A percentile compares a stretch with the other conserved stretches of the same genome.
Conservation (phyloP, 306 rosid species). For the Betula pendula region DNA sequence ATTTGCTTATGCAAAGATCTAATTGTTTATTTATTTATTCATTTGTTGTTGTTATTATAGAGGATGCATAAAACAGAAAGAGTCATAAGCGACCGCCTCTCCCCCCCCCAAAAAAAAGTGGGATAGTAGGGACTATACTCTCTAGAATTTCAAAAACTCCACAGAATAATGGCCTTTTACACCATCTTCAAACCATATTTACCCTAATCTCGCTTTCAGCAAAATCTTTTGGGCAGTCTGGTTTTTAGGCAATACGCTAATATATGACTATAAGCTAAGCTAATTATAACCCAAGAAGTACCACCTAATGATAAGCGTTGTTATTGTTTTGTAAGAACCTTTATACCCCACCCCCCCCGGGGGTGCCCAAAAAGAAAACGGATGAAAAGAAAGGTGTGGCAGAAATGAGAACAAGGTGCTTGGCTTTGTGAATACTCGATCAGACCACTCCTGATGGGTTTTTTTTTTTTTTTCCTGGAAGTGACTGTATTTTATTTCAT, state of each 20-base stretch:
- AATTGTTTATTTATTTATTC: neutral
- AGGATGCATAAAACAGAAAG: neutral
- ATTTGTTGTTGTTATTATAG: neutral
- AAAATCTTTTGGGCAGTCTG: conserved; percentile 4
- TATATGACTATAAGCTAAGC: neutral
- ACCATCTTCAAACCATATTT: neutral
- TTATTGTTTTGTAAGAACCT: too few species aligned
- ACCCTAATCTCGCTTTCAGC: neutral
- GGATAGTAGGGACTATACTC: neutral
- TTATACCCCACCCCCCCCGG: too few species aligned
- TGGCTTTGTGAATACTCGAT: neutral
- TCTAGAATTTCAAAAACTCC: neutral
- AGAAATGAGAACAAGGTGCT: neutral
- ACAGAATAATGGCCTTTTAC: neutral
- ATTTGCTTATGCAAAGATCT: neutral
- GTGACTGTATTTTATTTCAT: neutral
- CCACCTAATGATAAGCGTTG: neutral
- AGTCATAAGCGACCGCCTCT: neutral
- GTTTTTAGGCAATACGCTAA: neutral
- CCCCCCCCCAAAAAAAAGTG: neutral
- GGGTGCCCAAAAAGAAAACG: neutral
- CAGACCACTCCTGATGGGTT: neutral
- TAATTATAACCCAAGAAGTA: neutral
- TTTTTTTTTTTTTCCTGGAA: neutral
- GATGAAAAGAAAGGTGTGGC: neutral